Evolutionary conservation across 1,139 yeast genomes (phyloP), one percentile per base, ranked within the genome.

Genomic region (Hemisphaericaspora xylanilytica): DNA sequence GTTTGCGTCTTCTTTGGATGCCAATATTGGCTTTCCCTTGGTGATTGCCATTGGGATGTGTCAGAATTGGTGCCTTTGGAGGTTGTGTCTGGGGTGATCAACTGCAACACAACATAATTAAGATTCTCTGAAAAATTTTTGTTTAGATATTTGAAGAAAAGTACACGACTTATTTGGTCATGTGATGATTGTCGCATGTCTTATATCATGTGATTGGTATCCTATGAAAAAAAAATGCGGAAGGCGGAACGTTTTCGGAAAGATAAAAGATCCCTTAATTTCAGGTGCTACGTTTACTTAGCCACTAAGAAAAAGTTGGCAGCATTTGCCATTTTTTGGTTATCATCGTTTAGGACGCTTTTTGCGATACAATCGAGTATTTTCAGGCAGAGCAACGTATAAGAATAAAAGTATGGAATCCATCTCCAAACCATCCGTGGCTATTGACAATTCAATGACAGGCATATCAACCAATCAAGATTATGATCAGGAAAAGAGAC

Each of bases 1-100:
- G 51, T 78, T 79, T 36, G 73, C 68, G 45, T 81, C 86, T 47
- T 83, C 89, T 56, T 82, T 83, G 40, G 55, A 63, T 37, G 68
- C 60, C 43, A 68, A 59, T 37, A 70, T 58, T 1, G 75, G 75
- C 20, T 50, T 38, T 2, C 56, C 58, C 43, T 61, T 61, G 40
- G 46, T 53, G 14, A 48, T 51, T 8, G 54, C 65, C 61, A 60
- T 60, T 33, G 13, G 24, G 12, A 4, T 24, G 12, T 9, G 12
- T 24, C 12, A 24, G 11, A 24, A 11, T 24, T 20, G 22, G 13
- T n/a, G n/a, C n/a, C n/a, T n/a, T n/a, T n/a, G n/a, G n/a, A n/a
- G n/a, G n/a, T n/a, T 20, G 21, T 5, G 21, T 20, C 8, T 20
- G 21, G 5, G 8, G 21, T 20, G n/a, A 29, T 17, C 14, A n/a